A percentile compares a stretch with the other conserved stretches of the same genome.
Conservation (phyloP, 768 basidiomycete genomes). For the Trametes villosa region DNA sequence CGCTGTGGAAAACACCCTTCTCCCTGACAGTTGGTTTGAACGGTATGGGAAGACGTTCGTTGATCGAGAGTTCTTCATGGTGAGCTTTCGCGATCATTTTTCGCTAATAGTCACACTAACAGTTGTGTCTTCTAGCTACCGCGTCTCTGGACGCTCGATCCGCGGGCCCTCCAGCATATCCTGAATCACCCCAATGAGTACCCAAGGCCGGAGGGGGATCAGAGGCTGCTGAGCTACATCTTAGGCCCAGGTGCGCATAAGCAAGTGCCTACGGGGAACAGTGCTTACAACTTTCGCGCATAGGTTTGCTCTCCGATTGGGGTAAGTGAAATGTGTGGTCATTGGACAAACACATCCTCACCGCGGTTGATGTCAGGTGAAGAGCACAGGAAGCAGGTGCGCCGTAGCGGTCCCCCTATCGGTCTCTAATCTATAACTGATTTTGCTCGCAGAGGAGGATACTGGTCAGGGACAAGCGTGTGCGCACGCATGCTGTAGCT, state of each 20-base stretch:
- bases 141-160: conserved; percentile 42
- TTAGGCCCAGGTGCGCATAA: conserved; percentile 43
- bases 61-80: conserved; percentile 49
- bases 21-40: conserved; percentile 44
- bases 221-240: conserved; percentile 43
- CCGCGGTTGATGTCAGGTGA: not conserved
- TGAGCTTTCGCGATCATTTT: conserved; percentile 29
- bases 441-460: not conserved
- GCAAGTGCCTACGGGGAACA: no score
- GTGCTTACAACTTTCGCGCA: not conserved
- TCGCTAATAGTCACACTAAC: not conserved
- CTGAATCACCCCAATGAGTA: conserved; percentile 58
- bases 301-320: not conserved
- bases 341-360: not conserved
- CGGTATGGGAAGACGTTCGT: conserved; percentile 51
- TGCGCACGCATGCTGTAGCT: not conserved
- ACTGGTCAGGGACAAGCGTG: not conserved
- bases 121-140: not conserved
- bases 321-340: not conserved
- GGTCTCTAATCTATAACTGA: not conserved
- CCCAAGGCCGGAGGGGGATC: conserved; percentile 52
- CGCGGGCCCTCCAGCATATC: conserved; percentile 65
- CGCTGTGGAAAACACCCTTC: conserved; percentile 44
- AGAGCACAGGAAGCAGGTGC: not conserved
- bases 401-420: not conserved